phyloP scores from a whole-genome alignment of 23 red algal species.

The Agarophyton chilense region DNA sequence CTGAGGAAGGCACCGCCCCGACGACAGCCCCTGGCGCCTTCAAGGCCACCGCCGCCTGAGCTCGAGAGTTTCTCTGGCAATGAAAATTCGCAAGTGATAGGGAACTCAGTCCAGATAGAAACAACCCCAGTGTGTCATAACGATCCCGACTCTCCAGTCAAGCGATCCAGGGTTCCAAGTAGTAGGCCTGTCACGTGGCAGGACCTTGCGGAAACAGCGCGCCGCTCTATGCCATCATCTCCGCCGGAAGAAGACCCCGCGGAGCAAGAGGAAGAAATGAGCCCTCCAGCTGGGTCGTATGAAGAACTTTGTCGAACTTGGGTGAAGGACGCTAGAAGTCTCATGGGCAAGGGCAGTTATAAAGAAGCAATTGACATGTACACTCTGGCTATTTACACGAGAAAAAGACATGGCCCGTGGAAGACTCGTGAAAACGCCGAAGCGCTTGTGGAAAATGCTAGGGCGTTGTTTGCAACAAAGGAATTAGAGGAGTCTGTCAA shows the following conservation, averaged over 20 bases:
- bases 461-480: constrained; percentile 65
- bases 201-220: constrained; percentile 54
- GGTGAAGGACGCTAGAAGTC: constrained; percentile 57
- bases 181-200: constrained; percentile 43
- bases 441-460: constrained; percentile 58
- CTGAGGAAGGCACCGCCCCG: background rate
- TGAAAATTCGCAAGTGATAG: background rate
- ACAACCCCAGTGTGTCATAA: background rate
- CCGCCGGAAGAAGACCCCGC: constrained; percentile 27
- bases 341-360: constrained; percentile 37
- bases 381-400: constrained; percentile 78
- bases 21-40: background rate
- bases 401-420: constrained; percentile 82
- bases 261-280: constrained; percentile 12
- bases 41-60: background rate
- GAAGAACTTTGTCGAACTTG: constrained; percentile 72
- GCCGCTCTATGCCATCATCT: constrained; percentile 51
- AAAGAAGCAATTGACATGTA: constrained; percentile 75
- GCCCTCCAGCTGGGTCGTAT: constrained; percentile 43
- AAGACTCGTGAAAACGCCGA: constrained; percentile 63
- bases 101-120: too few relatives aligned
- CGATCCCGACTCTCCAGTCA: background rate
- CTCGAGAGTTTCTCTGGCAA: background rate
- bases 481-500: constrained; percentile 39
- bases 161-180: background rate